A percentile compares a stretch with the other conserved stretches of the same genome.
Conservation (phyloP, 345 rosid genomes). For the Brassica carinata region DNA sequence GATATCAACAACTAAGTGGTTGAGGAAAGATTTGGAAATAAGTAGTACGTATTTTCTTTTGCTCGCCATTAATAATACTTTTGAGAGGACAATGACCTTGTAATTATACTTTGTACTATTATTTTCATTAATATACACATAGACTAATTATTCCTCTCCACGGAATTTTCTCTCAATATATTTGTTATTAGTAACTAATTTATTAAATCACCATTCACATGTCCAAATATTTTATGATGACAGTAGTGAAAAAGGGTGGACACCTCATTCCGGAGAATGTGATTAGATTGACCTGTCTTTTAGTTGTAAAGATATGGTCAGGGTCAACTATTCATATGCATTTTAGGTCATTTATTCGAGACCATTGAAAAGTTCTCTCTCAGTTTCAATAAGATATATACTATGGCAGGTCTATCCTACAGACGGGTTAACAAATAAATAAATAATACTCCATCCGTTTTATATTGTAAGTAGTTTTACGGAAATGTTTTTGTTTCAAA, state of each 20-base stretch:
- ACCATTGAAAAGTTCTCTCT: no score
- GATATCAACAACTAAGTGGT: neutral
- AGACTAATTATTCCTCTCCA: neutral
- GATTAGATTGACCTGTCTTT: conserved; percentile 30
- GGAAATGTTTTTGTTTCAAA: no score
- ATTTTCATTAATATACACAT: neutral
- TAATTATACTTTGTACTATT: neutral
- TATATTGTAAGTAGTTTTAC: no score
- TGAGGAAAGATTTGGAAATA: neutral
- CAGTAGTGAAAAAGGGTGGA: conserved; percentile 5
- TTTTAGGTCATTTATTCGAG: no score
- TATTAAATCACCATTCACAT: neutral
- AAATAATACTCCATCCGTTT: no score
- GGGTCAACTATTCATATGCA: conserved; percentile 16
- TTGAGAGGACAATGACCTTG: conserved; percentile 16
- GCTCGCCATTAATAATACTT: neutral
- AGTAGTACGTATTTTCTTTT: neutral
- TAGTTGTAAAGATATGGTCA: conserved; percentile 24
- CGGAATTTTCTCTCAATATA: conserved; percentile 5
- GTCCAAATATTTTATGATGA: conserved; percentile 21
- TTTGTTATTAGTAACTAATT: neutral
- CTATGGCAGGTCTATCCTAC: no score
- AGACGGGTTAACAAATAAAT: no score
- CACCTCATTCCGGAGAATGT: conserved; percentile 27
- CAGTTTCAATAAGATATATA: no score